A percentile compares a stretch with the other conserved stretches of the same genome.
Conservation (phyloP, 345 rosid genomes). For the Eutrema japonicum region DNA sequence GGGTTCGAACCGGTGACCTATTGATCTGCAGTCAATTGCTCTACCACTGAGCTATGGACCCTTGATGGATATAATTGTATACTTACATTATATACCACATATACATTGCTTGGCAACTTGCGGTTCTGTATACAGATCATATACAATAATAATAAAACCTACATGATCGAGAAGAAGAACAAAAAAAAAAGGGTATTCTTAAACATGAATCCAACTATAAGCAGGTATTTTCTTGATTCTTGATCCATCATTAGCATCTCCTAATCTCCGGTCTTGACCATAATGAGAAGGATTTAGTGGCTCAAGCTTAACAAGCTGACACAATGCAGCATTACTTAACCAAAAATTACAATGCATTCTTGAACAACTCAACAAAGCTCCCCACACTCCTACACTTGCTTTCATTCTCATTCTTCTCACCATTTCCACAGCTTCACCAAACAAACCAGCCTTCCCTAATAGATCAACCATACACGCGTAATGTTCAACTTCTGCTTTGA, state of each 20-base stretch:
- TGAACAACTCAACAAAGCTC: slow-evolving; percentile 60
- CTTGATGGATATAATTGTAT: background rate
- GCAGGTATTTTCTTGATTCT: slow-evolving; percentile 53
- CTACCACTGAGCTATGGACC: slow-evolving; percentile 93
- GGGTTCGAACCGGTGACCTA: slow-evolving; percentile 73
- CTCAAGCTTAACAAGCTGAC: slow-evolving; percentile 58
- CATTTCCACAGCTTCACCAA: slow-evolving; percentile 50
- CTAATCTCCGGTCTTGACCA: slow-evolving; percentile 50
- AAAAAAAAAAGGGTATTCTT: background rate
- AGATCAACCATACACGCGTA: slow-evolving; percentile 72
- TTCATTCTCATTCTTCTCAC: slow-evolving; percentile 56
- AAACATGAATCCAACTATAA: slow-evolving; percentile 58
- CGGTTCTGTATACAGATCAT: background rate
- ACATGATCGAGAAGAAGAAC: background rate
- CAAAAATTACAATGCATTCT: slow-evolving; percentile 57
- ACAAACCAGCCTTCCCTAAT: slow-evolving; percentile 64
- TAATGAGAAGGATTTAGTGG: slow-evolving; percentile 58
- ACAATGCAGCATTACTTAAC: slow-evolving; percentile 55
- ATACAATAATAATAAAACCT: background rate
- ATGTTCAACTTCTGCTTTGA: slow-evolving; percentile 51
- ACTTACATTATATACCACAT: background rate
- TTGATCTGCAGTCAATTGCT: slow-evolving; percentile 91
- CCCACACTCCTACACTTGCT: slow-evolving; percentile 69
- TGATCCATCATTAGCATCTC: slow-evolving; percentile 48
- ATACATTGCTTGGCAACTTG: background rate